Conservation (phyloP, 1,284 basidiomycete genomes). For the Rhizoctonia solani region DNA sequence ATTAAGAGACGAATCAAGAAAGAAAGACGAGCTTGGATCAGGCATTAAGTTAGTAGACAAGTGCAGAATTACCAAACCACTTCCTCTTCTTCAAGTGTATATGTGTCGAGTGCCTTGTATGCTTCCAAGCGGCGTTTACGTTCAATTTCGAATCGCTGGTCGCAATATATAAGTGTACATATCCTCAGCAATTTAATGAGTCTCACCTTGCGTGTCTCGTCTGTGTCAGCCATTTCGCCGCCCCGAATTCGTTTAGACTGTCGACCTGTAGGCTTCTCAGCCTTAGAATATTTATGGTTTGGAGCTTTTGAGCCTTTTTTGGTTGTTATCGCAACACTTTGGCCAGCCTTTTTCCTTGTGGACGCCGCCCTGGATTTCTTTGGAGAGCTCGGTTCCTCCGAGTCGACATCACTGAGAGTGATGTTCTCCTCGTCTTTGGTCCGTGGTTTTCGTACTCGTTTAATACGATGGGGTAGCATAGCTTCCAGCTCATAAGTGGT, state of each 20-base stretch:
- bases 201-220: constrained; percentile 21
- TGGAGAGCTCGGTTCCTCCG: neutral
- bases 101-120: constrained; percentile 21
- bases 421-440: neutral
- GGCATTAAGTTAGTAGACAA: neutral
- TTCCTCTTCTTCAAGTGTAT: constrained; percentile 29
- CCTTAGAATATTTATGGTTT: neutral
- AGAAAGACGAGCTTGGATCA: neutral
- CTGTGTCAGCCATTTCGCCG: neutral
- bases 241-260: neutral
- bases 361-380: neutral
- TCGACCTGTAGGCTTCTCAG: neutral
- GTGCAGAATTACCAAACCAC: constrained; percentile 5
- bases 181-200: neutral
- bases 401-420: constrained; percentile 7
- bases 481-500: constrained; percentile 31
- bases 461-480: constrained; percentile 20
- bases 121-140: constrained; percentile 10
- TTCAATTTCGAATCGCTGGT: constrained; percentile 26
- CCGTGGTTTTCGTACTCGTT: constrained; percentile 1
- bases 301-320: neutral
- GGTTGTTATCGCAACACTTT: neutral
- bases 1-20: neutral
- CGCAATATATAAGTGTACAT: neutral
- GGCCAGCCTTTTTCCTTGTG: neutral